Evolutionary conservation across 2,329 filamentous ascomycete genomes (phyloP), one percentile per base, ranked within the genome.

Genomic region (Fusarium fracticaudum): DNA sequence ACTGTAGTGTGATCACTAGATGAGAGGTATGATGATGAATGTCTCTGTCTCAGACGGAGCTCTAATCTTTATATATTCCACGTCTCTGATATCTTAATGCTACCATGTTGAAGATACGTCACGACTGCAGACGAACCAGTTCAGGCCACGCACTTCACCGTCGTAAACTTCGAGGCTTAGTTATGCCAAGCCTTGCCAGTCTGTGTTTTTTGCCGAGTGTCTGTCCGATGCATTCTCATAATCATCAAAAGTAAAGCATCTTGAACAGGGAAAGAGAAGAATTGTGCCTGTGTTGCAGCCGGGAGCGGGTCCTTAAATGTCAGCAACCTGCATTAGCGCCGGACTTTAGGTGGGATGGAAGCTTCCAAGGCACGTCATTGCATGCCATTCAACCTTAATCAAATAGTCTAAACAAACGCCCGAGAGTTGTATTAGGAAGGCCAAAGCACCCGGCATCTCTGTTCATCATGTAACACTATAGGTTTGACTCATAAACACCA

Each of bases 1-100:
- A 1, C 14, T 29, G 1, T 2, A 54, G 8, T 17, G 8, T 3
- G 1, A 0, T 8, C 20, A 13, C 20, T 40, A 2, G 2, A 29
- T 17, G 20, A 17, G 11, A n/a, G 11, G 7, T 17, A 3, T 14
- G 11, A 2, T n/a, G n/a, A 10, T 48, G 7, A 3, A 3, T 18
- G 5, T 17, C 3, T 17, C 3, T 17, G 15, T 17, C 12, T 6
- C 3, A 9, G 15, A 2, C 20, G 26, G 6, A 5, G 8, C 6
- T 7, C 1, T n/a, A 2, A n/a, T 6, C 4, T 7, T 26, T 31
- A 45, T 45, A 45, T 35, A 45, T 38, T 17, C 10, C 33, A 17
- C 15, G 10, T 17, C 29, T n/a, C 8, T 0, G n/a, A 15, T 9
- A 33, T 22, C 13, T 26, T 5, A 6, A 22, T 33, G 18, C 4